These are phyloP conservation scores for Yamadazyma oceani DNA, from an alignment of 1,139 yeast genomes.

Conservation along the genomic window DNA sequence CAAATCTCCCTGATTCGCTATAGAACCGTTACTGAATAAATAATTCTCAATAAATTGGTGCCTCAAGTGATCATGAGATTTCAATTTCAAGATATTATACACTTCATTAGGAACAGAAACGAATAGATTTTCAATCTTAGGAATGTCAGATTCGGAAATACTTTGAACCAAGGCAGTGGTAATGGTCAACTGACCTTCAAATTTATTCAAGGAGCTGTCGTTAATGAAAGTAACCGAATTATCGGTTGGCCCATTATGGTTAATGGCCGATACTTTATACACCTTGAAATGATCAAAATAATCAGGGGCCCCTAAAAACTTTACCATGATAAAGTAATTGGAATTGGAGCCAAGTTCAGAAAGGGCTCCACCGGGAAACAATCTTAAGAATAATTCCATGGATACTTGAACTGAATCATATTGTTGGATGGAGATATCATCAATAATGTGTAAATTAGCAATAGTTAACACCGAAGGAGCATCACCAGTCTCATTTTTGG, in stretches of 20 bases:
- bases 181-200: slow-evolving; percentile 36
- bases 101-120: slow-evolving; percentile 48
- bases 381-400: slow-evolving; percentile 30
- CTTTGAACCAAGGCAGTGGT: slow-evolving; percentile 33
- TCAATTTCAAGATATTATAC: slow-evolving; percentile 35
- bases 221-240: slow-evolving; percentile 39
- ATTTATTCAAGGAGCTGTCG: slow-evolving; percentile 31
- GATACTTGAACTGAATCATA: slow-evolving; percentile 36
- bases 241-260: slow-evolving; percentile 18
- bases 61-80: slow-evolving; percentile 26
- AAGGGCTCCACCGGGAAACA: slow-evolving; percentile 28
- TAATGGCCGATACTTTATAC: slow-evolving; percentile 35
- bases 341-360: slow-evolving; percentile 13
- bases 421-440: slow-evolving; percentile 27
- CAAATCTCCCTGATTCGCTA: slow-evolving; percentile 34
- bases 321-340: slow-evolving; percentile 30
- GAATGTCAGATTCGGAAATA: slow-evolving; percentile 26
- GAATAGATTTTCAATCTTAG: slow-evolving; percentile 31
- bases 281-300: slow-evolving; percentile 36
- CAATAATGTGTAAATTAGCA: slow-evolving; percentile 32
- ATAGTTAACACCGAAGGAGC: slow-evolving; percentile 17
- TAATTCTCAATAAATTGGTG: slow-evolving; percentile 28
- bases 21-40: slow-evolving; percentile 28
- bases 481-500: neutral
- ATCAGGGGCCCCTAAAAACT: slow-evolving; percentile 48